Evolutionary conservation across 2,329 filamentous ascomycete genomes (phyloP).

Genomic region (Colletotrichum filicis): DNA sequence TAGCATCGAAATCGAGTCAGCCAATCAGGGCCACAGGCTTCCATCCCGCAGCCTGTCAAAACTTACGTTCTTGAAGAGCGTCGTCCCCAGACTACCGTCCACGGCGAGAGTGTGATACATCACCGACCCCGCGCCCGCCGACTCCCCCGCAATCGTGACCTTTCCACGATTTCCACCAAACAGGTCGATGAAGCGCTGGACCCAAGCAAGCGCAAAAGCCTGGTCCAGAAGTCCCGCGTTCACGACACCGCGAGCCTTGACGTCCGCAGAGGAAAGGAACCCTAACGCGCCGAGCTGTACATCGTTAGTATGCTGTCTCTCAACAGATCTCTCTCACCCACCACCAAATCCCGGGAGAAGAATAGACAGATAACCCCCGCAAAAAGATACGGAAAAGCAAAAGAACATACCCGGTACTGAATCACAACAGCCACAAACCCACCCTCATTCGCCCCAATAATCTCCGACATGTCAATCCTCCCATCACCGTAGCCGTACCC

Average conservation of each 20-base stretch:
- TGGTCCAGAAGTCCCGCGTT: conserved; percentile 64
- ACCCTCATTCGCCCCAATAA: conserved; percentile 40
- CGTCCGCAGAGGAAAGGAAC: conserved; percentile 55
- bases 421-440: conserved; percentile 53
- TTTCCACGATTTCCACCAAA: conserved; percentile 62
- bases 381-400: conserved; percentile 38
- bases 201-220: conserved; percentile 60
- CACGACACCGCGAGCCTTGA: conserved; percentile 46
- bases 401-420: conserved; percentile 49
- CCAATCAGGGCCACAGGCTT: too few relatives aligned
- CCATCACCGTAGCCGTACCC: conserved; percentile 46
- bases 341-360: background rate
- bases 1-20: too few relatives aligned
- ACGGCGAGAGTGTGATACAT: conserved; percentile 59
- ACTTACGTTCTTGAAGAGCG: conserved; percentile 51
- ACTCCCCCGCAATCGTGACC: conserved; percentile 63
- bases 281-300: conserved; percentile 53
- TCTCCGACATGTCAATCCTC: conserved; percentile 37
- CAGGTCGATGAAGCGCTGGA: conserved; percentile 57
- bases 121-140: conserved; percentile 61
- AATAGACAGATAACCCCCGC: background rate
- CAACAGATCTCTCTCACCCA: too few relatives aligned
- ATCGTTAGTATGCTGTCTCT: background rate
- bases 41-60: rapidly evolving
- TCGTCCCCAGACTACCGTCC: conserved; percentile 49